phyloP scores from a whole-genome alignment of 805 yeast genomes.

The Candida lessepsii region DNA sequence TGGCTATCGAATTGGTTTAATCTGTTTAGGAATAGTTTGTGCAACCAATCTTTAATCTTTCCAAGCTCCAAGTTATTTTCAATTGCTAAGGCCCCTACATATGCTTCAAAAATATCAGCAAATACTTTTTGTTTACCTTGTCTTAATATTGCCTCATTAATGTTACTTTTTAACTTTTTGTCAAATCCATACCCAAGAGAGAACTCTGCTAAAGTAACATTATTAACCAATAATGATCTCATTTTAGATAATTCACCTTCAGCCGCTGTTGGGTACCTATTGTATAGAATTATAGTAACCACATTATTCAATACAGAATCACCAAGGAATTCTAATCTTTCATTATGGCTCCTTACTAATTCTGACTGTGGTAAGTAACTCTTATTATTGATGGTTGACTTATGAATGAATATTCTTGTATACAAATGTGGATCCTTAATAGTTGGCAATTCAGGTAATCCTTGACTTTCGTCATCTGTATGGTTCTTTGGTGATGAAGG shows the following conservation, averaged over 20 bases:
- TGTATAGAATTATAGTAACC: constrained; percentile 67
- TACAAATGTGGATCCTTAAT: constrained; percentile 58
- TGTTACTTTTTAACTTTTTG: constrained; percentile 49
- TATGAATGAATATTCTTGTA: constrained; percentile 78
- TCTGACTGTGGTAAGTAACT: constrained; percentile 57
- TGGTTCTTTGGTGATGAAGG: constrained; percentile 3
- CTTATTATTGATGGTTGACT: constrained; percentile 63
- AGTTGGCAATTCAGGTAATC: constrained; percentile 62
- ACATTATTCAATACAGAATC: constrained; percentile 77
- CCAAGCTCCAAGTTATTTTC: constrained; percentile 52
- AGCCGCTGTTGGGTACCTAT: constrained; percentile 61
- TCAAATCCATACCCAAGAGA: constrained; percentile 67
- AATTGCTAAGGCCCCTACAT: constrained; percentile 76
- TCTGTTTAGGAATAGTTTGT: constrained; percentile 48
- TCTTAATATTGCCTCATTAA: constrained; percentile 43
- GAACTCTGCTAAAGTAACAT: constrained; percentile 69
- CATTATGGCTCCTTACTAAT: constrained; percentile 66
- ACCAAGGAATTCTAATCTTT: constrained; percentile 86
- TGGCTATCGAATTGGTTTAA: constrained; percentile 31
- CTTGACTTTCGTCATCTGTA: constrained; percentile 5
- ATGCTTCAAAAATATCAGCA: constrained; percentile 94
- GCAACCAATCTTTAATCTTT: constrained; percentile 57
- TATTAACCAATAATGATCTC: constrained; percentile 70
- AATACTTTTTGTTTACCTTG: constrained; percentile 65
- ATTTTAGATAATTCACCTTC: constrained; percentile 81